Evolutionary conservation across 352 stramenopile genomes (phyloP).

Genomic region (Globisporangium okanoganense): DNA sequence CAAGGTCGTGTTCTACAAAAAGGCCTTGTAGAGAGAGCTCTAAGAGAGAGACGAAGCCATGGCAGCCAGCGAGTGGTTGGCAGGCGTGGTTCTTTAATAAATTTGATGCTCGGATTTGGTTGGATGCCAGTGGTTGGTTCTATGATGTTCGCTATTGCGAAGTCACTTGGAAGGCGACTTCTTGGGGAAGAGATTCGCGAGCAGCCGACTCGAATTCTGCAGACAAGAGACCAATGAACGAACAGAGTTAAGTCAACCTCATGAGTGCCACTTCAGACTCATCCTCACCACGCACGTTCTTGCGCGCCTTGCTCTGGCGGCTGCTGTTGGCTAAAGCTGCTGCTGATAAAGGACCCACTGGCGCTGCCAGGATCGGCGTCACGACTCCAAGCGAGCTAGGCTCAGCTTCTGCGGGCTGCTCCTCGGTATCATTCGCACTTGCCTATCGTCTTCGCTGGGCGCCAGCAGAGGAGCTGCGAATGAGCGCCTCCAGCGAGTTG

Average conservation of each 20-base stretch:
- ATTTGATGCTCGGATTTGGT: constrained; percentile 5
- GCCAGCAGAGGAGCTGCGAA: neutral
- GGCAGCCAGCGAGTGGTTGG: neutral
- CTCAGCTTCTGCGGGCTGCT: neutral
- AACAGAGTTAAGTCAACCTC: neutral
- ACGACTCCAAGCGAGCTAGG: neutral
- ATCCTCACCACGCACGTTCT: neutral
- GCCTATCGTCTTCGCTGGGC: neutral
- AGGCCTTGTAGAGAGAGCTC: constrained; percentile 25
- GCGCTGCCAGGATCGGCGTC: constrained; percentile 13
- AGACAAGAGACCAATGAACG: no score
- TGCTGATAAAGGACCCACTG: neutral
- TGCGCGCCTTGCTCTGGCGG: neutral
- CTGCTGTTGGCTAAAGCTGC: neutral
- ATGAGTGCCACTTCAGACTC: neutral
- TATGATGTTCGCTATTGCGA: neutral
- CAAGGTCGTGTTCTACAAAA: constrained; percentile 91
- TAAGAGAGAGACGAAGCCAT: neutral
- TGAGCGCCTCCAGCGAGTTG: constrained; percentile 7
- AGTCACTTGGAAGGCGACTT: neutral
- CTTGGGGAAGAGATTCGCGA: constrained; percentile 3
- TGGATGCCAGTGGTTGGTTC: no score
- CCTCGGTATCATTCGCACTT: neutral
- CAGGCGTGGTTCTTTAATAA: constrained; percentile 2
- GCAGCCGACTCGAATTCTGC: neutral